phyloP scores from a whole-genome alignment of 2,329 filamentous ascomycete genomes.

The Colletotrichum chlorophyti region DNA sequence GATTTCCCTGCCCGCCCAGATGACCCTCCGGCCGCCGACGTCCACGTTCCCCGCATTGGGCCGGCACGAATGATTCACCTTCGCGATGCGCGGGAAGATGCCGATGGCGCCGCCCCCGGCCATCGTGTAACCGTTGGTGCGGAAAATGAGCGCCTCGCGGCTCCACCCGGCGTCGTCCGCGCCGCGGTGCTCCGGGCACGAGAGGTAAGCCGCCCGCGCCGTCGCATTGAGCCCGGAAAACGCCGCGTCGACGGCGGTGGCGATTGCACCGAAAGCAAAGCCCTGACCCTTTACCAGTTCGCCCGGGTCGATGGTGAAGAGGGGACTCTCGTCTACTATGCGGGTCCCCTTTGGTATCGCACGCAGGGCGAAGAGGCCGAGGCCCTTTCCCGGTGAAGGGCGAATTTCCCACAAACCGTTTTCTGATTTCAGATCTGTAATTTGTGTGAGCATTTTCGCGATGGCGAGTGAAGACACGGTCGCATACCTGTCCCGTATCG shows the following conservation, averaged over 20 bases:
- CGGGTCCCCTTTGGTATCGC: conserved; percentile 43
- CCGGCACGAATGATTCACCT: conserved; percentile 48
- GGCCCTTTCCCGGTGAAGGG: conserved; percentile 43
- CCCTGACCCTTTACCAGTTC: conserved; percentile 35
- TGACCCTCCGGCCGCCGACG: conserved; percentile 42
- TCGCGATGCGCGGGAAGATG: conserved; percentile 42
- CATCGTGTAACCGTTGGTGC: conserved; percentile 47
- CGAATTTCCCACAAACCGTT: conserved; percentile 35
- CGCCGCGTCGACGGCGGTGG: conserved; percentile 35
- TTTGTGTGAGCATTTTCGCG: neutral
- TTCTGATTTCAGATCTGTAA: conserved; percentile 20
- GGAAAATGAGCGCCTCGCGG: conserved; percentile 41
- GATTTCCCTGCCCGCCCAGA: conserved; percentile 41
- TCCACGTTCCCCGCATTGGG: conserved; percentile 39
- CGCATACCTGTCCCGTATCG: conserved; percentile 14
- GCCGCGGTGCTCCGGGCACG: conserved; percentile 36
- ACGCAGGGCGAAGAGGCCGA: conserved; percentile 45
- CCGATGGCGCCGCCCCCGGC: conserved; percentile 34
- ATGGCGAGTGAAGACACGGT: neutral
- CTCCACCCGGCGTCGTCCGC: conserved; percentile 31
- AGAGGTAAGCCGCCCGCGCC: conserved; percentile 34
- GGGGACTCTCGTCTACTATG: conserved; percentile 45
- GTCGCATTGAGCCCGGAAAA: conserved; percentile 33
- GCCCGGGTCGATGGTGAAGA: conserved; percentile 39
- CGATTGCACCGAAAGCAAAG: conserved; percentile 42